Evolutionary conservation across 2,329 filamentous ascomycete species (phyloP).

Genomic region (Penicillium sp.): DNA sequence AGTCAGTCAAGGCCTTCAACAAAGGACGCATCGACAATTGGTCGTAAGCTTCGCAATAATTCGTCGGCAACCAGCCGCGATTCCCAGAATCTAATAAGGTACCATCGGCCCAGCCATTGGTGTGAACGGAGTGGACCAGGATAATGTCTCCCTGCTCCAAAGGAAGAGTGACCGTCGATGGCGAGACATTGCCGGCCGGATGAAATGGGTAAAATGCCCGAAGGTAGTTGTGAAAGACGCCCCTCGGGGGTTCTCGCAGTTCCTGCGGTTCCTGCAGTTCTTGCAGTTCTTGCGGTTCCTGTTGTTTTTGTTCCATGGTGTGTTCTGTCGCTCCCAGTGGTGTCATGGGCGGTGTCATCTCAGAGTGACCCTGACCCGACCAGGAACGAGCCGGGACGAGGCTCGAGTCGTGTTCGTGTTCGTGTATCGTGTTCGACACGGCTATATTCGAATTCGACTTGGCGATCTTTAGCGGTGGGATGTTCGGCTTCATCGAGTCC

Average conservation of each 20-base stretch:
- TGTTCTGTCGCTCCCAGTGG: conserved; percentile 61
- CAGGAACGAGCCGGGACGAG: conserved; percentile 21
- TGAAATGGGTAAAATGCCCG: conserved; percentile 92
- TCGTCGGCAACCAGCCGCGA: conserved; percentile 93
- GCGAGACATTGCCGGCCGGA: conserved; percentile 69
- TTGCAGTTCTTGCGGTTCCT: conserved; percentile 16
- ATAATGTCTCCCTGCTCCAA: conserved; percentile 89
- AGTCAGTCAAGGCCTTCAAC: conserved; percentile 78
- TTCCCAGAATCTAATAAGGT: conserved; percentile 81
- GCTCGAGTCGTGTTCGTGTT: conserved; percentile 6
- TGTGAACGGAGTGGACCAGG: conserved; percentile 91
- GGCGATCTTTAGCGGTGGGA: conserved; percentile 38
- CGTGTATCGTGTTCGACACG: conserved; percentile 6
- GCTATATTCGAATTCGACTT: conserved; percentile 31
- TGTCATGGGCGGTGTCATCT: conserved; percentile 74
- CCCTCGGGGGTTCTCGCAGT: conserved; percentile 43
- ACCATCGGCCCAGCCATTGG: conserved; percentile 97
- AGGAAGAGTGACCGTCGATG: conserved; percentile 81
- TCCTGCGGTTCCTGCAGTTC: conserved; percentile 22
- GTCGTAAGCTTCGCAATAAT: conserved; percentile 95
- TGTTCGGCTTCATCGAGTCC: conserved; percentile 34
- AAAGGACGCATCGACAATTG: conserved; percentile 80
- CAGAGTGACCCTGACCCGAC: conserved; percentile 33
- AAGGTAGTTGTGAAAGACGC: conserved; percentile 88
- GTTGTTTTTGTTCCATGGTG: conserved; percentile 38